Evolutionary conservation across 2,329 filamentous ascomycete species (phyloP).

Genomic region (Colletotrichum limetticola): DNA sequence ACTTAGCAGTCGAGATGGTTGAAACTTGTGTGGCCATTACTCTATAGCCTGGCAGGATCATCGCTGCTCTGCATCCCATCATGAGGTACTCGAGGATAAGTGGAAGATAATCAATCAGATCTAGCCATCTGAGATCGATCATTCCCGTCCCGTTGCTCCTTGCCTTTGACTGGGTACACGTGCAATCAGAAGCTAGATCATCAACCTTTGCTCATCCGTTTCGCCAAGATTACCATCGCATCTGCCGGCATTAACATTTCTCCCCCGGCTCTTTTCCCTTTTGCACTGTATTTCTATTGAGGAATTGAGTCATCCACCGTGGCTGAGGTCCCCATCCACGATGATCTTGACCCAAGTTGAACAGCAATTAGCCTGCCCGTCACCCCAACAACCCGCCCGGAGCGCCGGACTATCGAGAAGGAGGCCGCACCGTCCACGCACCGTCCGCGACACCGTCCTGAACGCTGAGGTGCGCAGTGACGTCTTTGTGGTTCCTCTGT

Average conservation of each 20-base stretch:
- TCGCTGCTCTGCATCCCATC: not conserved
- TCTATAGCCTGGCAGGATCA: not conserved
- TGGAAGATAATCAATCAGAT: not conserved
- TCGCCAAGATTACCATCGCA: conserved; percentile 3
- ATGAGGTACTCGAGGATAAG: too few relatives aligned
- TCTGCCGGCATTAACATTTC: not conserved
- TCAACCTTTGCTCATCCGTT: conserved; percentile 13
- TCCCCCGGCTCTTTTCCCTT: not conserved
- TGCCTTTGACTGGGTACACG: not conserved
- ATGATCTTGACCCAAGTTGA: not conserved
- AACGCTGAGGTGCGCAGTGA: conserved; percentile 12
- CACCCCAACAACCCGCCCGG: conserved; percentile 10
- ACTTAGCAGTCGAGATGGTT: not conserved
- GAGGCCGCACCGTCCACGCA: conserved; percentile 10
- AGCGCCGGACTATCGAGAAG: conserved; percentile 12
- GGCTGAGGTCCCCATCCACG: not conserved
- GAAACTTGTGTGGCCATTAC: not conserved
- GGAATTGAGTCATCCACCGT: not conserved
- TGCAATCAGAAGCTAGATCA: not conserved
- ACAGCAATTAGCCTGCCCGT: not conserved
- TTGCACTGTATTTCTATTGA: not conserved
- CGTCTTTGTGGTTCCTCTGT: conserved; percentile 2
- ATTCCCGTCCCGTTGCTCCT: not conserved
- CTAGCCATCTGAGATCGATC: not conserved
- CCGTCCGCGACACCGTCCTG: conserved; percentile 14